Evolutionary conservation across 805 yeast genomes (phyloP), one percentile per base, ranked within the genome.

Genomic region (Maudiozyma turicensis): DNA sequence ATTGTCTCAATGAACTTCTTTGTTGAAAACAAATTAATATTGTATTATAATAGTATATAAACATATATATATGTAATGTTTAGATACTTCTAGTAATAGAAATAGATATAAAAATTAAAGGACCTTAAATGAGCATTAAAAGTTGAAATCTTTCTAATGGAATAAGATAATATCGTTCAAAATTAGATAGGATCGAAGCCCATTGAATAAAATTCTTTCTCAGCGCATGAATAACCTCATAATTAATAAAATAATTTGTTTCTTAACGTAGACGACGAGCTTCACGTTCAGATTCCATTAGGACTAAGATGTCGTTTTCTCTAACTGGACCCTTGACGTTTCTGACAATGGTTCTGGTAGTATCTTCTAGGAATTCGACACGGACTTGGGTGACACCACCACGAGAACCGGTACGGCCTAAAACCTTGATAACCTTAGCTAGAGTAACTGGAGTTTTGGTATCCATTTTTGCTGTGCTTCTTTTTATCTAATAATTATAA

Each of bases 381-480:
- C 96, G 87, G 77, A 88, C 96, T 78, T 87, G 96, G 78, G 95
- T 87, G 76, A 87, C 96, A 81, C 96, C 96, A 86, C 98, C 98
- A 81, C 98, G 91, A 74, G 99, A 91, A 75, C 99, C 99, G 84
- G 99, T 91, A 80, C 99, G 91, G 75, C 98, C 98, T 77, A 91
- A 83, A 76, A 91, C 98, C 82, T 91, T 93, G 78, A 88, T 88
- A 73, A 91, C 99, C 83, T 91, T 90, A 75, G 98, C 99, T 77
- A 91, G 87, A 81, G 96, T 93, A 71, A 91, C 97, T 74, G 95
- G 95, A 76, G 87, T 82, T 77, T 82, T 71, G 69, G 74, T 57
- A 60, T 66, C 69, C 69, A 65, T 63, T 50, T 51, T 59, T 52
- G 46, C 53, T 53, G 54, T 58, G 55, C 50, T 52, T 50, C 41